Base-by-base conservation (phyloP, 768 basidiomycete genomes). In the Russula foetens region DNA sequence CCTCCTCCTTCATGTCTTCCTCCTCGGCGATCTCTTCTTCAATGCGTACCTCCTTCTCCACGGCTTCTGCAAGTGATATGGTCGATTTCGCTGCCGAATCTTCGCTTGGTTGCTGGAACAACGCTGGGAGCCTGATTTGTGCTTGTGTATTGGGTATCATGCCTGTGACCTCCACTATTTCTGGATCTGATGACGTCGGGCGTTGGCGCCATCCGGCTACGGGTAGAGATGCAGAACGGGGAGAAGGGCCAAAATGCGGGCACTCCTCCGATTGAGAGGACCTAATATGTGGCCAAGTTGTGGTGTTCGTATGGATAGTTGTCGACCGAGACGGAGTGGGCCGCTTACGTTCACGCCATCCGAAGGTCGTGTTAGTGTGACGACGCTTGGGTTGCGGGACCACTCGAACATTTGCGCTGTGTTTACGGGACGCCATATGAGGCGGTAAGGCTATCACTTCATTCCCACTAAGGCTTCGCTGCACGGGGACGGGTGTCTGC, bases 11-110 rank as follows among this genome's bases (percentile, higher is more conserved):
- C 51, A 83, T 67, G 47, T 81, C 74, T 63, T 81, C 76, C 33
- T 76, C 75, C 28, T 81, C 72, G 5, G 80, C 85, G 17, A 80
- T 74, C 60, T 80, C 76, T 71, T 89, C 88, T 69, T 90, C 87
- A 35, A 35, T 11, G 14, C 14, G 14, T 35, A 35, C 35, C 9
- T 35, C 35, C 8, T 35, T 7, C 11, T 11, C 35, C 9, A 35
- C 35, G 11, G 35, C 35, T 35, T 35, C 35, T 11, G 35, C 35
- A 35, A 12, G 35, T 35, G 35, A 11, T 35, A 35, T 7, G 9
- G 35, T 12, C 14, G 35, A 5, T 35, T 7, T 35, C 35, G 8
- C 35, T 2, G 11, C 9, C 35, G 9, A 35, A 12, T 35, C 9
- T 12, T 35, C 35, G 4, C 35, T 12, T 35, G 35, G 4, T 35